phyloP scores from a whole-genome alignment of 345 rosid genomes.

The Eutrema japonicum region DNA sequence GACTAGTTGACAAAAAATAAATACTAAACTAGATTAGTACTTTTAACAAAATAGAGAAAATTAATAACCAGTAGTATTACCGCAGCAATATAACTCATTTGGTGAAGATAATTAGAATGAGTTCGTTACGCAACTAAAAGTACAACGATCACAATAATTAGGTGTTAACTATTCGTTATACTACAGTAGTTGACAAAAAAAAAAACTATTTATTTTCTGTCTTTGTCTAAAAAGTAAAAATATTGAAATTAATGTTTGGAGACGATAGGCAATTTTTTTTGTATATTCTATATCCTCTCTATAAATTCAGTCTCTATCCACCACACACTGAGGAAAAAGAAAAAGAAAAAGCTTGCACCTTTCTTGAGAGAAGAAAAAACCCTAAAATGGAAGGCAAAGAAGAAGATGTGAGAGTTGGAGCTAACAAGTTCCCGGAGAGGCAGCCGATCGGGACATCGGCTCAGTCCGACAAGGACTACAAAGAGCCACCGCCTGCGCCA shows the following conservation, averaged over 20 bases:
- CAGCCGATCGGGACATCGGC: constrained; percentile 47
- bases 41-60: too few relatives aligned
- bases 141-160: constrained; percentile 7
- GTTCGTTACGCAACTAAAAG: not conserved
- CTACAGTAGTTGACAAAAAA: not conserved
- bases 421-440: constrained; percentile 45
- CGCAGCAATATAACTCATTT: not conserved
- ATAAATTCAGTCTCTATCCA: constrained; percentile 23
- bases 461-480: constrained; percentile 46
- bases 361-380: constrained; percentile 23
- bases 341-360: constrained; percentile 10
- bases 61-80: not conserved
- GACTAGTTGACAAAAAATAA: not conserved
- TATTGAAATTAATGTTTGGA: constrained; percentile 12
- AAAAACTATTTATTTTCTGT: not conserved
- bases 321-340: constrained; percentile 13
- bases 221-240: not conserved
- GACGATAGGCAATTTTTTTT: constrained; percentile 29
- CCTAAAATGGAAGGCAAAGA: constrained; percentile 45
- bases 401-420: constrained; percentile 46
- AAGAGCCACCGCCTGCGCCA: constrained; percentile 51
- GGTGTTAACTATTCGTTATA: constrained; percentile 5
- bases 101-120: not conserved
- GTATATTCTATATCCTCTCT: constrained; percentile 1
- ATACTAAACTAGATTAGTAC: not conserved